Conservation (phyloP, 208 protist species). For the Strigomonas culicis region DNA sequence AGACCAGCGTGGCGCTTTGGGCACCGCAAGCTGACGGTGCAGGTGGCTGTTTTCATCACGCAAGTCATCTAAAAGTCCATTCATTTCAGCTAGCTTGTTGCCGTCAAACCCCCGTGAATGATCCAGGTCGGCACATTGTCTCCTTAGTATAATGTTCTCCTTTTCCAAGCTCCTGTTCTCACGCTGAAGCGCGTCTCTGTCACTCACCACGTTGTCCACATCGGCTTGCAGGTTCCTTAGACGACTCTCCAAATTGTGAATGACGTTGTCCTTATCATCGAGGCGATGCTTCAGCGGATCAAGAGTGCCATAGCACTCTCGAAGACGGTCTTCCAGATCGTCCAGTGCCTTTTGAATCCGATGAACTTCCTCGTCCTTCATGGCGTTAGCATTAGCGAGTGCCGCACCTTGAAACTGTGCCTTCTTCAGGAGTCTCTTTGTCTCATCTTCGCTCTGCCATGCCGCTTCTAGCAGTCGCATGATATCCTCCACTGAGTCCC, state of each 20-base stretch:
- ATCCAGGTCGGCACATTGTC: neutral
- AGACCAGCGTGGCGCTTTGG: slow-evolving; percentile 7
- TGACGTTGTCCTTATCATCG: slow-evolving; percentile 18
- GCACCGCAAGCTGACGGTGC: slow-evolving; percentile 17
- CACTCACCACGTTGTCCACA: slow-evolving; percentile 27
- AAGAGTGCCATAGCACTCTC: slow-evolving; percentile 4
- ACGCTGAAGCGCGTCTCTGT: slow-evolving; percentile 26
- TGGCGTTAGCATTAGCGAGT: slow-evolving; percentile 13
- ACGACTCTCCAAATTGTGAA: slow-evolving; percentile 29
- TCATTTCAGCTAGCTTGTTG: neutral
- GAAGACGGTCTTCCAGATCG: slow-evolving; percentile 35
- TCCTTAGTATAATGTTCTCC: slow-evolving; percentile 25
- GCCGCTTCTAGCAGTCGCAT: slow-evolving; percentile 67
- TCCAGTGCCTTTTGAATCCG: slow-evolving; percentile 26
- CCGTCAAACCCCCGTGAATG: neutral
- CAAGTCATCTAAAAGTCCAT: slow-evolving; percentile 12
- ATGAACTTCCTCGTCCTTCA: slow-evolving; percentile 60
- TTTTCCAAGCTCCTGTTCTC: slow-evolving; percentile 33
- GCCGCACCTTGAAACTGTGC: slow-evolving; percentile 14
- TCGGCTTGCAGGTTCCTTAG: slow-evolving; percentile 21
- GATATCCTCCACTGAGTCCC: slow-evolving; percentile 67
- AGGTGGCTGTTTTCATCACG: slow-evolving; percentile 45
- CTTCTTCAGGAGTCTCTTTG: slow-evolving; percentile 27
- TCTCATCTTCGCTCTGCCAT: slow-evolving; percentile 57
- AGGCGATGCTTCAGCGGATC: neutral